These are phyloP conservation scores for Sphaceloma murrayae DNA, from an alignment of 2,329 filamentous ascomycete genomes.

Conservation along the genomic window DNA sequence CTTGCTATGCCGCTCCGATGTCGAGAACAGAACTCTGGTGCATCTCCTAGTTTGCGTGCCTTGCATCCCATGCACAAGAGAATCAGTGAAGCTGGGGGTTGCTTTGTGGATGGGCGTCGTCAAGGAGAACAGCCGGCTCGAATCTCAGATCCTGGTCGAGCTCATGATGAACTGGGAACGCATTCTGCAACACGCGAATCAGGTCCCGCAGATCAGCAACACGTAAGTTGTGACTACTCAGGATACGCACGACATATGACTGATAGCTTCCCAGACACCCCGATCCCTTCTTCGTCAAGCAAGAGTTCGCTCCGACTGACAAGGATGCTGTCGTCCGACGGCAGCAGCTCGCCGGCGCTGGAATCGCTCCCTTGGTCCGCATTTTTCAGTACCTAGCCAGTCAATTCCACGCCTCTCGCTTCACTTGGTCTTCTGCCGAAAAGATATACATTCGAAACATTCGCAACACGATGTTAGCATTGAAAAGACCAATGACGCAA, in stretches of 20 bases:
- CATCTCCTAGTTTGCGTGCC: conserved; percentile 87
- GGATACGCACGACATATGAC: neutral
- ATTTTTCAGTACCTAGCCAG: conserved; percentile 84
- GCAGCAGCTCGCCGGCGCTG: conserved; percentile 69
- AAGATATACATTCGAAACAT: conserved; percentile 73
- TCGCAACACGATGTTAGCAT: conserved; percentile 63
- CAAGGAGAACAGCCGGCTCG: conserved; percentile 85
- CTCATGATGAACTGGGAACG: conserved; percentile 86
- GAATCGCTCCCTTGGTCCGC: conserved; percentile 77
- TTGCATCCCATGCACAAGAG: conserved; percentile 85
- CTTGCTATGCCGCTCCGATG: conserved; percentile 67
- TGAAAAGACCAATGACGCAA: conserved; percentile 63
- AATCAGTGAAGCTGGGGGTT: conserved; percentile 89
- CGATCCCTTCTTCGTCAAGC: conserved; percentile 82
- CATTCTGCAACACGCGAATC: conserved; percentile 44
- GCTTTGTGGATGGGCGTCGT: conserved; percentile 96
- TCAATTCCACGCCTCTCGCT: conserved; percentile 86
- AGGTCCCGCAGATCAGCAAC: conserved; percentile 6
- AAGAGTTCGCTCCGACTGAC: conserved; percentile 89
- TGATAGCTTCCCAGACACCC: conserved; percentile 41
- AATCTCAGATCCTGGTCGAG: conserved; percentile 74
- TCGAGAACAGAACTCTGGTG: conserved; percentile 67
- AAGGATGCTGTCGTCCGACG: conserved; percentile 62
- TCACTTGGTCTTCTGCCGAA: conserved; percentile 74
- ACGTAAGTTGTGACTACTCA: neutral